Percentiles rank a stretch among this genome's conserved stretches.
These are phyloP conservation scores for Pythium phragmiticola DNA, from an alignment of 352 stramenopile genomes.

Conservation along the genomic window DNA sequence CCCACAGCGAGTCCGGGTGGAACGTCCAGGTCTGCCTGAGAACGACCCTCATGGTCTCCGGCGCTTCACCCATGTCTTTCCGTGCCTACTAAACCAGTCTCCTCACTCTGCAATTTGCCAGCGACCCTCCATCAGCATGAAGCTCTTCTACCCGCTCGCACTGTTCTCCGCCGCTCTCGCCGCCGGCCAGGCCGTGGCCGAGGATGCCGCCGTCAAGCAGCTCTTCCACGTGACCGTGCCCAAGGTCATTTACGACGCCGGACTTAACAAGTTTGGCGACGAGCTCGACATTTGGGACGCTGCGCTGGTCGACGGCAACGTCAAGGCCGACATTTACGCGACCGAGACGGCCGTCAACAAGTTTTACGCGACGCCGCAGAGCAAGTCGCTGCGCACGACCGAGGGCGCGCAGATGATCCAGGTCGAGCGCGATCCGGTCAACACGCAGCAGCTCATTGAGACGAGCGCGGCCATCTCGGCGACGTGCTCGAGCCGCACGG, in stretches of 20 bases:
- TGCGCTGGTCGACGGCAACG: slow-evolving; percentile 7
- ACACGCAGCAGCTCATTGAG: slow-evolving; percentile 15
- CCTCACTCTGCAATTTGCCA: slow-evolving; percentile 23
- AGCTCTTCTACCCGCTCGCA: slow-evolving; percentile 27
- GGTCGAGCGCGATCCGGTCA: slow-evolving; percentile 15
- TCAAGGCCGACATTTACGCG: slow-evolving; percentile 33
- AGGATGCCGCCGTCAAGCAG: slow-evolving; percentile 29
- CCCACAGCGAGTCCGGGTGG: not conserved
- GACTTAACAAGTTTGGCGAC: slow-evolving; percentile 22
- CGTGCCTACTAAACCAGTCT: not conserved
- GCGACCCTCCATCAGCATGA: slow-evolving; percentile 23
- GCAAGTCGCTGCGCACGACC: slow-evolving; percentile 17
- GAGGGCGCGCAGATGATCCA: slow-evolving; percentile 18
- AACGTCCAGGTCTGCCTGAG: not conserved
- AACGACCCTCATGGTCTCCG: not conserved
- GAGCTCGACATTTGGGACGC: slow-evolving; percentile 32
- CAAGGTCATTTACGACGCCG: slow-evolving; percentile 29
- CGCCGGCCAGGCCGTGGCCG: slow-evolving; percentile 19
- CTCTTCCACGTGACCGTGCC: slow-evolving; percentile 35
- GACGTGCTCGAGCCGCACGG: slow-evolving; percentile 17
- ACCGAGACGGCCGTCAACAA: slow-evolving; percentile 24
- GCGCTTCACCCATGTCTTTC: not conserved
- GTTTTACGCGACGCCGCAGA: slow-evolving; percentile 21
- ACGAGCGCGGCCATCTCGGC: slow-evolving; percentile 2
- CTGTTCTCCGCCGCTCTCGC: slow-evolving; percentile 18